Evolutionary conservation across 2,329 filamentous ascomycete genomes (phyloP), one percentile per base, ranked within the genome.

Genomic region (Trichoderma sp.): DNA sequence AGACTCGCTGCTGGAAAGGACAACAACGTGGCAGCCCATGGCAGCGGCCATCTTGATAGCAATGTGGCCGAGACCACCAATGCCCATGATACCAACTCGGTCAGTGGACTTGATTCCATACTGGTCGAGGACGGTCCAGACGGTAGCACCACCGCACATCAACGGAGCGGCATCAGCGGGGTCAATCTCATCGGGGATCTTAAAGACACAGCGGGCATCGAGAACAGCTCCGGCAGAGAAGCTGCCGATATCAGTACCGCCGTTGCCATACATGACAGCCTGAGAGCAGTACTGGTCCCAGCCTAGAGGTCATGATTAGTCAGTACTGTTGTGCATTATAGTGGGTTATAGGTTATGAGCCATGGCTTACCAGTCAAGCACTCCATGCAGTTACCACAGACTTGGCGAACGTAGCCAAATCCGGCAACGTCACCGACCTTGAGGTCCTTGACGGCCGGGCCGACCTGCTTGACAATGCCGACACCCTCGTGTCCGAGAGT

Each of bases 51-150:
- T 91, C 56, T 91, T 79, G 14, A 93, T 79, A 4, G 88, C 91
- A 73, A 92, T 88, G 79, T 93, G 90, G 0, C 90, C 90, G 1
- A 92, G 78, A 3, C 90, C 90, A 8, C 90, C 90, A n/a, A 92
- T 81, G 2, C 90, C 90, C 29, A 92, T 81, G 70, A 92, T 86
- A 1, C 87, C 90, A 4, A 93, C 88, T 29, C 78, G 83, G 79
- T 90, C 92, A n/a, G 89, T 90, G 0, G 89, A 89, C 0, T 90
- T 91, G 61, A 84, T 87, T 2, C 87, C 87, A 72, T 91, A 86
- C 64, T 88, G 83, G 73, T 82, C 82, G 58, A 93, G 78, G 1
- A 91, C 91, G 13, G 84, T 82, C 76, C 84, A 93, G 8, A 90
- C 82, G 0, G 91, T 93, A 40, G 92, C 84, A n/a, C 91, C 91